Base-by-base conservation (phyloP, 495 filamentous ascomycete genomes). In the Acidiella bohemica region DNA sequence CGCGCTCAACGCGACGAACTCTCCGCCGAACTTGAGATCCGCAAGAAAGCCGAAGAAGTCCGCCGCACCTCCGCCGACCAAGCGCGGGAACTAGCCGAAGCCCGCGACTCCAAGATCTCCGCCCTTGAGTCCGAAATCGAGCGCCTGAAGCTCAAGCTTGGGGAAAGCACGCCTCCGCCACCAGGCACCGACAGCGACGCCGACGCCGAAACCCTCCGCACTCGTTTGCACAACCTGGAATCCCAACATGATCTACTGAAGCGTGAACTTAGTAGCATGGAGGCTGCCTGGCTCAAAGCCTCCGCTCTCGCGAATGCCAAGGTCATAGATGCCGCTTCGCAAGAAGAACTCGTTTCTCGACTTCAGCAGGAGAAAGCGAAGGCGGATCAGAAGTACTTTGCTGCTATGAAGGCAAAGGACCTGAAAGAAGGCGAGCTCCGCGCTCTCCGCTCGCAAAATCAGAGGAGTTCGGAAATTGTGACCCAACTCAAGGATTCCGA, bases 341-440 rank as follows among this genome's bases (percentile, higher is more conserved):
- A 81, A 50, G 90, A 96, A 61, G 87, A 95, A 32, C 78, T 78
- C 46, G 64, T 92, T 27, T 67, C 72, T 19, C 64, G 80, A 4
- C 63, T 90, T 8, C 71, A 67, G 2, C 86, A 84, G 0, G 90
- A 97, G 59, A 97, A 96, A 59, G 73, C 76, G 24, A 96, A 94
- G 55, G 92, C 92, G 0, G 87, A 96, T 53, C 87, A 95, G 57
- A 96, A 96, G 59, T 97, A 93, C 56, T 96, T 95, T 54, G 78
- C 78, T 4, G 83, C 85, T 11, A 87, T 93, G 67, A 95, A 94
- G 56, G 76, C 81, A 48, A 93, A 85, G 55, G 90, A 96, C 51
- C 74, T 78, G 14, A 69, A 83, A 38, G 76, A 79, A 13, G 63
- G 68, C 27, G 86, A 93, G 59, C 77, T 86, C 32, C 71, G 84